A percentile compares a stretch with the other conserved stretches of the same genome.
phyloP scores from a whole-genome alignment of 148 eudicot genomes.

The Linanthus parryae region DNA sequence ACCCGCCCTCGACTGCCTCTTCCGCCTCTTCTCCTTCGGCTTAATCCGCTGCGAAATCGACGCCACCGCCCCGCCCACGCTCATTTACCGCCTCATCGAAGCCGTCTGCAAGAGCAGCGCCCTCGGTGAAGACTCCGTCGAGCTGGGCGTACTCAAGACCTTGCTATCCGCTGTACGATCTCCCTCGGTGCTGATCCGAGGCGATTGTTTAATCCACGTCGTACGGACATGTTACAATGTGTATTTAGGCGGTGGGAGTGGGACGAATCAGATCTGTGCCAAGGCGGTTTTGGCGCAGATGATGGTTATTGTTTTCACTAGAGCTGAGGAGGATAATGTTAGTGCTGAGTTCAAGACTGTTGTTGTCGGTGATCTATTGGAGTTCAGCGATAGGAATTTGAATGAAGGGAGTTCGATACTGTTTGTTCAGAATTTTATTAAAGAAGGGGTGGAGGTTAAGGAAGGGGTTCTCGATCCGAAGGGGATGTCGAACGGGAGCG shows the following conservation, averaged over 20 bases:
- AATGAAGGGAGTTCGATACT: constrained; percentile 87
- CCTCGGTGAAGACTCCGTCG: constrained; percentile 56
- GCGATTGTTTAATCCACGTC: constrained; percentile 62
- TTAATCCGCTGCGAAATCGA: constrained; percentile 53
- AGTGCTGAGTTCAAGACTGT: constrained; percentile 34
- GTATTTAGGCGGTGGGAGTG: constrained; percentile 69
- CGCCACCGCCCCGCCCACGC: not conserved
- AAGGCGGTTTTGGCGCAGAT: constrained; percentile 92
- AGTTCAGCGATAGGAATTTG: constrained; percentile 80
- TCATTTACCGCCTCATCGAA: constrained; percentile 40
- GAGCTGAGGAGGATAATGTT: constrained; percentile 64
- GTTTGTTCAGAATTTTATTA: constrained; percentile 63
- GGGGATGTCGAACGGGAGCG: constrained; percentile 19
- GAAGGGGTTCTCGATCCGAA: constrained; percentile 24
- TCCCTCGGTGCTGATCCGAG: constrained; percentile 42
- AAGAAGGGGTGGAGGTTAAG: constrained; percentile 57
- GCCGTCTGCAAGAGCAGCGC: constrained; percentile 53
- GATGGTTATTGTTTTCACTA: constrained; percentile 60
- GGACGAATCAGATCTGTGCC: constrained; percentile 97
- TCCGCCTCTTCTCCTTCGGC: constrained; percentile 45
- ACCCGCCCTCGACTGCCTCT: constrained; percentile 68
- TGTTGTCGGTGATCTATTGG: constrained; percentile 63
- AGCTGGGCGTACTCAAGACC: constrained; percentile 55
- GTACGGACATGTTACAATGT: constrained; percentile 85
- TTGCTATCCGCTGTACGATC: constrained; percentile 72